Evolutionary conservation across 768 basidiomycete genomes (phyloP), one percentile per base, ranked within the genome.

Genomic region (Kwoniella dendrophila): DNA sequence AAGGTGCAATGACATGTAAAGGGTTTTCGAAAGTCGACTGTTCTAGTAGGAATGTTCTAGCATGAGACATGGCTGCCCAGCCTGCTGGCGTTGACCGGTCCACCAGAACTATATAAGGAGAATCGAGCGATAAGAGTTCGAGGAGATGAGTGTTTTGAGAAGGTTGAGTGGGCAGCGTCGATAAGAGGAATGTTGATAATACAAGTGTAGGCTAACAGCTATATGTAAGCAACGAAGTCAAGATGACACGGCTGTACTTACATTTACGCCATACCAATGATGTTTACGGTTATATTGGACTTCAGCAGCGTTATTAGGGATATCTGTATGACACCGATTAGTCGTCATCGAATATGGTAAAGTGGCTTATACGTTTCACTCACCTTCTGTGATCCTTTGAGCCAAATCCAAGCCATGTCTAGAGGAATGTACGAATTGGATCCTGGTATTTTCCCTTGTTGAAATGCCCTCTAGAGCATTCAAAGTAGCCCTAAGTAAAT

Each of bases 171-270:
- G 86, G 81, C 18, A 92, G 81, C 20, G 89, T 84, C n/a, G 89
- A 87, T 1, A 99, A 81, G 74, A 87, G 83, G 80, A 96, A 98
- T 0, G 93, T 89, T 18, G 90, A 91, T 30, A 99, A 73, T 1
- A 90, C 91, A 27, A 97, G 80, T 81, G 79, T 85, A 2, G 70
- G 70, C 20, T 67, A 32, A 44, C 58, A 6, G 20, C 18, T 43
- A 43, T 5, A 20, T 43, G 11, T 43, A 6, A 43, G 41, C 41
- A 14, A 14, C 26, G 16, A 34, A 29, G 24, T 41, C 52, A 43
- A 8, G 20, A 3, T 33, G 1, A n/a, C 43, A 30, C n/a, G n/a
- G 29, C 12, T 49, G 18, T 4, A 36, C 60, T 49, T 43, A 62
- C 60, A 7, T 43, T 7, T n/a, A 34, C 24, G 3, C 22, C 26